Evolutionary conservation across 2,329 filamentous ascomycete species (phyloP), one percentile per base, ranked within the genome.

Genomic region (Bimuria novae-zelandiae): DNA sequence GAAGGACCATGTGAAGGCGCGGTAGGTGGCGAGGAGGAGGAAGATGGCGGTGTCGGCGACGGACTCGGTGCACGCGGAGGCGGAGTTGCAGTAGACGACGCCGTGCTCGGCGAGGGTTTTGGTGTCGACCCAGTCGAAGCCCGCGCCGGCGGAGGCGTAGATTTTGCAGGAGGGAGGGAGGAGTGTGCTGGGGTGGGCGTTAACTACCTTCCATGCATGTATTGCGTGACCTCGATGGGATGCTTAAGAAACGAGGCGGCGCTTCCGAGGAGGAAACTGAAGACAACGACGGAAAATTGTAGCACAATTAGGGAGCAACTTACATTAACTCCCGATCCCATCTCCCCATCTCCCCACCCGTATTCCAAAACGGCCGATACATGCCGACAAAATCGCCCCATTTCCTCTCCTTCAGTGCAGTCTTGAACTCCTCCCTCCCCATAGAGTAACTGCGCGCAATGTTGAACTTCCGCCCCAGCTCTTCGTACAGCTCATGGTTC

Each of bases 31-130:
- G 44, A 92, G 82, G 60, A 91, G 83, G 61, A 88, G 81, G 64
- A 85, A 86, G 35, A 89, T 78, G 16, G 86, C 84, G 56, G 89
- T 84, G 70, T 91, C 89, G 45, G 88, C 87, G 1, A 90, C 88
- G 4, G 87, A 84, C 64, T 91, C 88, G 6, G 86, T 86, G 30
- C 86, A 87, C 0, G 88, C 87, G 1, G 84, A 80, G 1, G 87
- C 87, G 2, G 84, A 82, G 73, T 91, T 90, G 77, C 88, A 90
- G 74, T 90, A 91, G 46, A 87, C 74, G 56, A 89, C 68, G 83
- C 84, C 87, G 65, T 79, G 79, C 56, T 83, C 76, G 1, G 83
- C 88, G 49, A 91, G 68, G 1, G 82, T 70, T 63, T 83, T 77
- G 22, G 82, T 82, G 68, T 87, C 80, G 4, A 81, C 83, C 83